Conservation (phyloP, 352 stramenopile species). For the Halophytophthora polymorphica region DNA sequence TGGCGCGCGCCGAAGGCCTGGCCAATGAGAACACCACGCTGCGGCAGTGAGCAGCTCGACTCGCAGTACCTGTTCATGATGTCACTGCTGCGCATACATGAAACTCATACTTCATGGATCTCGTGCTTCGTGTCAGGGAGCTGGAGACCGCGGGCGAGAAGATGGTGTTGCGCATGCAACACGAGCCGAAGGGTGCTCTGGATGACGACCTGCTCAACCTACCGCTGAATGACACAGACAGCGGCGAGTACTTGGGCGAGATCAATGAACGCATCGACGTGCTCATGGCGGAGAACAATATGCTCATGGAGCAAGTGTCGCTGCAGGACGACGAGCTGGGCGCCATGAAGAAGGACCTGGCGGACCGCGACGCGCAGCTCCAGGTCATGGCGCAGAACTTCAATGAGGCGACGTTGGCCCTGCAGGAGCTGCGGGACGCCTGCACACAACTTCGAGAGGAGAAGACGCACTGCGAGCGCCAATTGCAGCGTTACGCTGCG, state of each 20-base stretch:
- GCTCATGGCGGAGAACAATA: conserved; percentile 82
- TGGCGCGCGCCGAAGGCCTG: conserved; percentile 38
- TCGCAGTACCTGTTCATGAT: no score
- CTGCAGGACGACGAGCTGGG: conserved; percentile 72
- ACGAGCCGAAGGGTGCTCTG: conserved; percentile 32
- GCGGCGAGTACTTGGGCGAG: conserved; percentile 58
- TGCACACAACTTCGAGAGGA: conserved; percentile 54
- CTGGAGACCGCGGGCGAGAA: conserved; percentile 58
- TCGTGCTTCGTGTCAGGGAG: conserved; percentile 34
- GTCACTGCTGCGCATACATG: no score
- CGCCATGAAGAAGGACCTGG: conserved; percentile 58
- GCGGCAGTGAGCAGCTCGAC: conserved; percentile 40
- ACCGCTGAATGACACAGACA: conserved; percentile 17
- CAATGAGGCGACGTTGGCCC: conserved; percentile 60
- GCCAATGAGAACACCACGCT: conserved; percentile 67
- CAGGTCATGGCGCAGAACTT: conserved; percentile 72
- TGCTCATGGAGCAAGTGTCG: conserved; percentile 81
- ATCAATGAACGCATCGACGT: conserved; percentile 79
- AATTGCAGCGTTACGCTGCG: conserved; percentile 65
- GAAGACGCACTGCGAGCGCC: conserved; percentile 59
- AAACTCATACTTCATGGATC: background rate
- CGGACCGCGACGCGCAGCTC: conserved; percentile 68
- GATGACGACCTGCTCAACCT: conserved; percentile 37
- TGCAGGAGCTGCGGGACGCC: conserved; percentile 66
- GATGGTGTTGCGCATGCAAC: conserved; percentile 44